Evolutionary conservation across 2,329 filamentous ascomycete genomes (phyloP).

Genomic region (Verruconis gallopava): DNA sequence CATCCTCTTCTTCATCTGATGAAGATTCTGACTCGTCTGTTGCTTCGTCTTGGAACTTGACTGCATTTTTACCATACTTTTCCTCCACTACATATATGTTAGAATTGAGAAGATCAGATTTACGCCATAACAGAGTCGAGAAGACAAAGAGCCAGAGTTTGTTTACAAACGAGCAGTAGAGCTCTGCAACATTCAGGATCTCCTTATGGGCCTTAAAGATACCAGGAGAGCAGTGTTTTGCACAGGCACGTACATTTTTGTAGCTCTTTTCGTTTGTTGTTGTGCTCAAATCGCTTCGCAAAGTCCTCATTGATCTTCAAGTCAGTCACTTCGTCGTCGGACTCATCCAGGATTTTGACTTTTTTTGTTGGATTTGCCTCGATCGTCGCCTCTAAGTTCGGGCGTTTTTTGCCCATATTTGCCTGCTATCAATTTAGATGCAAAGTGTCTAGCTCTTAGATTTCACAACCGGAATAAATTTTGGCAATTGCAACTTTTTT

Average conservation of each 20-base stretch:
- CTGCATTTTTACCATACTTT: conserved; percentile 51
- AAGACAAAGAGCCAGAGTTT: no score
- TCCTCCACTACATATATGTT: conserved; percentile 57
- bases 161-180: no score
- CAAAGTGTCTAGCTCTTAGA: no score
- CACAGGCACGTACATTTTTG: conserved; percentile 53
- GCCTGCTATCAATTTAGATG: no score
- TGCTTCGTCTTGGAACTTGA: conserved; percentile 24
- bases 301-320: conserved; percentile 85
- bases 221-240: no score
- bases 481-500: no score
- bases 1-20: conserved; percentile 71
- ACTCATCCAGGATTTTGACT: conserved; percentile 22
- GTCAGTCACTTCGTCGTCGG: conserved; percentile 18
- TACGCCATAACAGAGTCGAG: conserved; percentile 18
- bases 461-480: no score
- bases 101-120: conserved; percentile 7
- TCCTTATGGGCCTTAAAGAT: no score
- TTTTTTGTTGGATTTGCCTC: conserved; percentile 3
- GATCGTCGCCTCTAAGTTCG: conserved; percentile 1
- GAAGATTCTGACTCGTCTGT: conserved; percentile 48
- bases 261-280: conserved; percentile 88
- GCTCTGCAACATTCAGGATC: no score
- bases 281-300: conserved; percentile 82
- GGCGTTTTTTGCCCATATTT: conserved; percentile 4